phyloP scores from a whole-genome alignment of 1,284 basidiomycete genomes.

The Leccinum pachyderme region DNA sequence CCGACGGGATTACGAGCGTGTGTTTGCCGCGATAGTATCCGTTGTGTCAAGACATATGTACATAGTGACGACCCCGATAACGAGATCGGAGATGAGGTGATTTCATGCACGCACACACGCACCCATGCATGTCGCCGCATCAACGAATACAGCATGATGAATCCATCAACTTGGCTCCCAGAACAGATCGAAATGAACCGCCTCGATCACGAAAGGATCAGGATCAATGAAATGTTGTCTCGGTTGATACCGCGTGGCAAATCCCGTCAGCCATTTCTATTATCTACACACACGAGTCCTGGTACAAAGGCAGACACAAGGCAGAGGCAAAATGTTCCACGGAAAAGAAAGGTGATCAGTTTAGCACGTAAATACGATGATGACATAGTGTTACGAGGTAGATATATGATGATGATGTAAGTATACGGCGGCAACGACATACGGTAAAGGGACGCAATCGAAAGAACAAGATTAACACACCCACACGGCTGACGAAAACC shows the following conservation, averaged over 20 bases:
- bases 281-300: background rate
- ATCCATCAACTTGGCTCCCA: background rate
- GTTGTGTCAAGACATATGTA: too few relatives aligned
- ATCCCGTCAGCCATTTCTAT: background rate
- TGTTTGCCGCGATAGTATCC: too few relatives aligned
- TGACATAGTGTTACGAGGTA: slow-evolving; percentile 28
- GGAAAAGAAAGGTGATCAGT: background rate
- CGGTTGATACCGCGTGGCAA: background rate
- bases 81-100: background rate
- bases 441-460: slow-evolving; percentile 1
- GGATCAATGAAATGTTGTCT: too few relatives aligned
- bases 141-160: background rate
- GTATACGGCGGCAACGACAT: slow-evolving; percentile 17
- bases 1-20: too few relatives aligned
- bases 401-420: slow-evolving; percentile 20
- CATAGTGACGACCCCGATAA: background rate
- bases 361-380: slow-evolving; percentile 14
- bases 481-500: slow-evolving; percentile 7
- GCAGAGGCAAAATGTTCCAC: background rate
- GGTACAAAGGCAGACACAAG: background rate
- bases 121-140: too few relatives aligned
- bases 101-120: too few relatives aligned
- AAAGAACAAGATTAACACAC: slow-evolving; percentile 25
- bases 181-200: background rate
- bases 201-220: background rate